phyloP scores from a whole-genome alignment of 768 basidiomycete genomes.

The Podaxis rugospora region DNA sequence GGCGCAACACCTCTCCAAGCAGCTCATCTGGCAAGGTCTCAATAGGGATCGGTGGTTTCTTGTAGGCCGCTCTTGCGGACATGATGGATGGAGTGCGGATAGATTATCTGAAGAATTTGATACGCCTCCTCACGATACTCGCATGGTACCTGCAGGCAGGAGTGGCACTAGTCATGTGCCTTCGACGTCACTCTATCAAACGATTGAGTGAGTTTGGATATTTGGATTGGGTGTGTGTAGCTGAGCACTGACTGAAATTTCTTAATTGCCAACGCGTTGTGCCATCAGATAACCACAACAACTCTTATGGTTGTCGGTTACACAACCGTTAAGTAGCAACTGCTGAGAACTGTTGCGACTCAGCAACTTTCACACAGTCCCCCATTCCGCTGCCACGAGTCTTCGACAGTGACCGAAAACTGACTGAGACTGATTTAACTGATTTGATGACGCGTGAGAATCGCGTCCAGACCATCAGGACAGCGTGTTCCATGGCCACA shows the following conservation, averaged over 20 bases:
- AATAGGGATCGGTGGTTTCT: not conserved
- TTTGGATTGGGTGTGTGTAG: too few relatives aligned
- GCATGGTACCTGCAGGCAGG: not conserved
- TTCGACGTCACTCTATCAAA: not conserved
- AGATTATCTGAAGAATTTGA: not conserved
- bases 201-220: too few relatives aligned
- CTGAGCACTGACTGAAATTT: not conserved
- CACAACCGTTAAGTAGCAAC: too few relatives aligned
- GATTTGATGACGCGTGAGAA: too few relatives aligned
- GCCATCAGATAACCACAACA: not conserved
- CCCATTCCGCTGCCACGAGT: too few relatives aligned
- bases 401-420: too few relatives aligned
- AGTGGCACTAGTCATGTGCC: not conserved
- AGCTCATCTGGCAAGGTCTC: slow-evolving; percentile 25
- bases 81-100: slow-evolving; percentile 4
- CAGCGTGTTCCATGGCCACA: too few relatives aligned
- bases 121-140: not conserved
- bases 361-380: too few relatives aligned
- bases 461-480: too few relatives aligned
- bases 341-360: too few relatives aligned
- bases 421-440: too few relatives aligned
- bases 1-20: slow-evolving; percentile 21
- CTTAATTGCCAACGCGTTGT: not conserved
- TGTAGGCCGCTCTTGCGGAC: slow-evolving; percentile 19
- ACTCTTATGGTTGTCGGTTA: too few relatives aligned